A percentile compares a stretch with the other conserved stretches of the same genome.
Conservation (phyloP, 2,329 filamentous ascomycete genomes). For the Stemphylium lycopersici region DNA sequence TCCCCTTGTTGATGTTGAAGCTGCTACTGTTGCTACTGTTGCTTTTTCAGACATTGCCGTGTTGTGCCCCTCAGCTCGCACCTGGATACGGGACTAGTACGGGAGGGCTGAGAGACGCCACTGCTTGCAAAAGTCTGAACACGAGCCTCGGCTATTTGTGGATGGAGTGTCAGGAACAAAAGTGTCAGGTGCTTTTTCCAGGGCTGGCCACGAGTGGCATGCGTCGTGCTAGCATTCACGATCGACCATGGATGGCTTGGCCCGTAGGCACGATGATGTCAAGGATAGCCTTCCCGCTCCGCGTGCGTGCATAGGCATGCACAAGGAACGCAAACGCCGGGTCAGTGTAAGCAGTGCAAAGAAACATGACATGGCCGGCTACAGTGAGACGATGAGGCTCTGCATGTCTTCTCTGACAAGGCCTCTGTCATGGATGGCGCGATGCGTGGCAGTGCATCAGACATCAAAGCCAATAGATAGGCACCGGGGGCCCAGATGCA, state of each 20-base stretch:
- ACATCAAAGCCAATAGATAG: background rate
- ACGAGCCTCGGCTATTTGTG: no score
- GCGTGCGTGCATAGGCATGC: background rate
- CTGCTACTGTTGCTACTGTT: no score
- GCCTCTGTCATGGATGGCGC: background rate
- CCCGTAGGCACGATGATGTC: constrained; percentile 19
- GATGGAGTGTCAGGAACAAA: no score
- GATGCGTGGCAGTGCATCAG: background rate
- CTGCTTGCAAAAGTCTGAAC: background rate
- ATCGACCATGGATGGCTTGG: background rate
- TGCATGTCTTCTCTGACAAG: no score
- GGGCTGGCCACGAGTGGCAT: background rate
- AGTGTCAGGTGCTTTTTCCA: background rate
- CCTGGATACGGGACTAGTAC: background rate
- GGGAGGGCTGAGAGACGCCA: no score
- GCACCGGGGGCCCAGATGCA: background rate
- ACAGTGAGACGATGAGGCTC: no score
- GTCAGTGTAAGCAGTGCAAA: background rate
- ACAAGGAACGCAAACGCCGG: background rate
- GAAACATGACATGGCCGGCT: no score
- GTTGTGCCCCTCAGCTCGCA: background rate
- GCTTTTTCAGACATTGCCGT: background rate
- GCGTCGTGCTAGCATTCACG: background rate
- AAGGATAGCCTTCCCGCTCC: background rate
- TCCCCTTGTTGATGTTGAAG: constrained; percentile 5